Percentiles rank a stretch among this genome's conserved stretches.
Evolutionary conservation across 805 yeast genomes (phyloP).

Genomic region (Tetrapisispora namnaoensis): DNA sequence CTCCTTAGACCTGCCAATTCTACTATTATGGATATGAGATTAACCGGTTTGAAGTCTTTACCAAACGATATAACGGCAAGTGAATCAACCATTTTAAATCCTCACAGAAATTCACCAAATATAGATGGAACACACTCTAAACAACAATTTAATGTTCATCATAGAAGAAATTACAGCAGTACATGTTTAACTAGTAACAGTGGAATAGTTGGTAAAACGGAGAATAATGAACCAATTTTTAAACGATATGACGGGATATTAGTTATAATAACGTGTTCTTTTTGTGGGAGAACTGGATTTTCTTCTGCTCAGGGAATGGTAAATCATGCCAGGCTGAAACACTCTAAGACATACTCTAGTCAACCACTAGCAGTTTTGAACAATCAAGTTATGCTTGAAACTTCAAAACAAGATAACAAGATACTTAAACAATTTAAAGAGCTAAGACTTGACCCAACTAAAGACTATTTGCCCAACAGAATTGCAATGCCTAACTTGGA

Average conservation of each 20-base stretch:
- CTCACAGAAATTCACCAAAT: background rate
- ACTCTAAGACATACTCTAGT: conserved; percentile 55
- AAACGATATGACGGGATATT: conserved; percentile 61
- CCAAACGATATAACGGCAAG: conserved; percentile 1
- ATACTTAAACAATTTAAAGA: conserved; percentile 21
- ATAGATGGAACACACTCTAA: background rate
- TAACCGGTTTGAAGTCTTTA: conserved; percentile 11
- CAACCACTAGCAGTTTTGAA: conserved; percentile 66
- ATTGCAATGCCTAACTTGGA: conserved; percentile 17
- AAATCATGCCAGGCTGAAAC: conserved; percentile 68
- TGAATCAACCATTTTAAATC: background rate
- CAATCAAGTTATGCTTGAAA: conserved; percentile 45
- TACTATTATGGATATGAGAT: conserved; percentile 10
- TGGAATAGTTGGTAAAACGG: conserved; percentile 37
- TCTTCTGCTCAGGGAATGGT: conserved; percentile 74
- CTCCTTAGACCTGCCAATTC: conserved; percentile 13
- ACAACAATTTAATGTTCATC: conserved; percentile 23
- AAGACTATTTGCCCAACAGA: conserved; percentile 22
- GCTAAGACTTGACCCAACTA: conserved; percentile 18
- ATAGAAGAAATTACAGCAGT: conserved; percentile 27
- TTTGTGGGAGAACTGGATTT: conserved; percentile 59
- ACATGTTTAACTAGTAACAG: conserved; percentile 37
- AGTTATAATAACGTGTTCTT: conserved; percentile 58
- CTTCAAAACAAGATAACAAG: conserved; percentile 18
- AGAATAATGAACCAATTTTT: conserved; percentile 42